Percentiles rank a stretch among this genome's conserved stretches.
Conservation (phyloP, 1,284 basidiomycete species). For the Boletellus sp. region DNA sequence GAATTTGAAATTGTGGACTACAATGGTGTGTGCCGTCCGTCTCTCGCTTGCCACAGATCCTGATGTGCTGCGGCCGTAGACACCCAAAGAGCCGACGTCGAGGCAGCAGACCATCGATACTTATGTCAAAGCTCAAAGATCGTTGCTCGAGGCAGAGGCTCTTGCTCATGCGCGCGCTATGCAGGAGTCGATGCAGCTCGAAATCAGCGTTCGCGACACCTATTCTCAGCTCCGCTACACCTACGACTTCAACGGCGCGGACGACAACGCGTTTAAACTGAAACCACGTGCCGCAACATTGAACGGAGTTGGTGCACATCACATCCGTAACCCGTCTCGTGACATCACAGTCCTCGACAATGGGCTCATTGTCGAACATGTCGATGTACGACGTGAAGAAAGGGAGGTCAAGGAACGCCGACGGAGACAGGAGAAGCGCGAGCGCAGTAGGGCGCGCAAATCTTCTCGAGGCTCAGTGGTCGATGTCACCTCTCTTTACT, state of each 20-base stretch:
- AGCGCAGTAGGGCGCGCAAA: constrained; percentile 60
- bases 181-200: constrained; percentile 71
- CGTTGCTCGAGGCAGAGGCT: constrained; percentile 71
- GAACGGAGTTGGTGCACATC: constrained; percentile 32
- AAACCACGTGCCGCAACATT: constrained; percentile 51
- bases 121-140: constrained; percentile 70
- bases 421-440: constrained; percentile 60
- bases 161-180: constrained; percentile 69
- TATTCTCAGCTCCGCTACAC: constrained; percentile 74
- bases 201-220: constrained; percentile 70
- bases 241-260: constrained; percentile 56
- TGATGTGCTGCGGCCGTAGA: constrained; percentile 40
- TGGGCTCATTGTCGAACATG: constrained; percentile 82
- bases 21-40: constrained; percentile 57
- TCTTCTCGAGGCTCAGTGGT: constrained; percentile 62
- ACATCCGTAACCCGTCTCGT: constrained; percentile 52
- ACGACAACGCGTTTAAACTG: constrained; percentile 61
- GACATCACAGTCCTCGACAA: constrained; percentile 80
- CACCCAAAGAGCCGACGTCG: constrained; percentile 76
- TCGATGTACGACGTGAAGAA: constrained; percentile 79
- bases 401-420: constrained; percentile 63
- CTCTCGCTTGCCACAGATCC: constrained; percentile 4
- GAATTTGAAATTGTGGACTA: constrained; percentile 84
- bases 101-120: constrained; percentile 65
- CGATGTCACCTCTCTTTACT: constrained; percentile 70